These are phyloP conservation scores for Syzygium syzygioides DNA, from an alignment of 441 rosid species.

Conservation along the genomic window DNA sequence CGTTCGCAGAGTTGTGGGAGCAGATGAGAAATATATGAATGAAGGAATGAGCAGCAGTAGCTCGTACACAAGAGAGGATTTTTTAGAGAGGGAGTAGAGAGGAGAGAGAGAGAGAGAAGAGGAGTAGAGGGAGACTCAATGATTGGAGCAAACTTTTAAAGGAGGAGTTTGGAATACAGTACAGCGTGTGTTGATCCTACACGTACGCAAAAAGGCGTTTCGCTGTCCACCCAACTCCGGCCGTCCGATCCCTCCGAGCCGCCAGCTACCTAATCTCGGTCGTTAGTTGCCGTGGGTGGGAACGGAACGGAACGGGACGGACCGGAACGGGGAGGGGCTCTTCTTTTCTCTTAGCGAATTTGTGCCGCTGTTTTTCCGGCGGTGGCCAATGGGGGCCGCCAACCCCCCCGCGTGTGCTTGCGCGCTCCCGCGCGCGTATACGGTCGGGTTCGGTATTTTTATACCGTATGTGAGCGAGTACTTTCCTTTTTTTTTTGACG, in stretches of 20 bases:
- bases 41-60: background rate
- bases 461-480: background rate
- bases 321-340: no score
- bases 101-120: slow-evolving; percentile 13
- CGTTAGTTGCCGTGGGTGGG: background rate
- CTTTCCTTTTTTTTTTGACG: no score
- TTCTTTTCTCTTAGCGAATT: no score
- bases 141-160: background rate
- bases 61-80: background rate
- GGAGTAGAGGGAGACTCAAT: slow-evolving; percentile 37
- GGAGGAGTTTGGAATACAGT: slow-evolving; percentile 1
- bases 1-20: background rate
- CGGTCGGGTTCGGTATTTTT: no score
- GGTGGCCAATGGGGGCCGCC: no score
- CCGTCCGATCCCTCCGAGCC: slow-evolving; percentile 31
- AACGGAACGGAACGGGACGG: no score
- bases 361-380: no score
- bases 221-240: slow-evolving; percentile 24
- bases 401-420: no score
- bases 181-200: slow-evolving; percentile 13
- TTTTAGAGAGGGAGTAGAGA: background rate
- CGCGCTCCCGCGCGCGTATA: no score
- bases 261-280: slow-evolving; percentile 24
- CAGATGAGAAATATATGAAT: background rate
- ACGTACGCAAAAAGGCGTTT: slow-evolving; percentile 28